Evolutionary conservation across 352 stramenopile genomes (phyloP).

Genomic region (Phytophthora parvispora): DNA sequence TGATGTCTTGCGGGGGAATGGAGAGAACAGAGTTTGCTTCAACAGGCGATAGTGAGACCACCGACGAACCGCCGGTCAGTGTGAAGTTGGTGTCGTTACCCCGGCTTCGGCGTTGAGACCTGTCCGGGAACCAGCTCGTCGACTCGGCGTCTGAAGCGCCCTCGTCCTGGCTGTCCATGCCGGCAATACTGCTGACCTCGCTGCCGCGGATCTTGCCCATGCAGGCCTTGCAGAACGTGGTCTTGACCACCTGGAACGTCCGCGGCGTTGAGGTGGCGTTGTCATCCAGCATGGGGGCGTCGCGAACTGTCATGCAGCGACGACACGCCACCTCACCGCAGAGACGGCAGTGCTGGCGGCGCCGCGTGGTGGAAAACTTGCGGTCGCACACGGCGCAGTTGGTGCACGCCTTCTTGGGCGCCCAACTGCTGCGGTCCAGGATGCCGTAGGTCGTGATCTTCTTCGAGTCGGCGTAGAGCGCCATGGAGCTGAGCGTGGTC

Average conservation of each 20-base stretch:
- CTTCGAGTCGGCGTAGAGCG: slow-evolving; percentile 66
- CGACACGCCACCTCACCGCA: slow-evolving; percentile 84
- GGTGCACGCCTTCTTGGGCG: slow-evolving; percentile 49
- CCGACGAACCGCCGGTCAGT: slow-evolving; percentile 10
- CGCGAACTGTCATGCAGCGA: slow-evolving; percentile 69
- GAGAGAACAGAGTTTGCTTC: slow-evolving; percentile 13
- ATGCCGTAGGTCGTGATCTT: slow-evolving; percentile 71
- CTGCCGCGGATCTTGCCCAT: slow-evolving; percentile 59
- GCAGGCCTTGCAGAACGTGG: slow-evolving; percentile 67
- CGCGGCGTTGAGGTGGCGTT: slow-evolving; percentile 26
- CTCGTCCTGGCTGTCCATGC: slow-evolving; percentile 45
- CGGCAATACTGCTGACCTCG: slow-evolving; percentile 11
- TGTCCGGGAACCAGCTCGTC: slow-evolving; percentile 30
- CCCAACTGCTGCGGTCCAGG: slow-evolving; percentile 59
- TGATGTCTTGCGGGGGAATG: slow-evolving; percentile 3
- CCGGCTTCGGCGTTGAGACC: slow-evolving; percentile 32
- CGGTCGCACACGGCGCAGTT: slow-evolving; percentile 71
- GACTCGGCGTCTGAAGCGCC: slow-evolving; percentile 42
- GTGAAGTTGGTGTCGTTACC: slow-evolving; percentile 23
- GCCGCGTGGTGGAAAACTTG: slow-evolving; percentile 66
- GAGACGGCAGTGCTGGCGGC: slow-evolving; percentile 80
- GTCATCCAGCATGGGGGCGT: slow-evolving; percentile 45
- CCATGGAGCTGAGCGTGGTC: slow-evolving; percentile 63
- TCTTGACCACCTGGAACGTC: slow-evolving; percentile 66
- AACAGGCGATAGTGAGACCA: slow-evolving; percentile 23